Conservation (phyloP, 2,329 filamentous ascomycete species). For the Botrytis hyacinthi region DNA sequence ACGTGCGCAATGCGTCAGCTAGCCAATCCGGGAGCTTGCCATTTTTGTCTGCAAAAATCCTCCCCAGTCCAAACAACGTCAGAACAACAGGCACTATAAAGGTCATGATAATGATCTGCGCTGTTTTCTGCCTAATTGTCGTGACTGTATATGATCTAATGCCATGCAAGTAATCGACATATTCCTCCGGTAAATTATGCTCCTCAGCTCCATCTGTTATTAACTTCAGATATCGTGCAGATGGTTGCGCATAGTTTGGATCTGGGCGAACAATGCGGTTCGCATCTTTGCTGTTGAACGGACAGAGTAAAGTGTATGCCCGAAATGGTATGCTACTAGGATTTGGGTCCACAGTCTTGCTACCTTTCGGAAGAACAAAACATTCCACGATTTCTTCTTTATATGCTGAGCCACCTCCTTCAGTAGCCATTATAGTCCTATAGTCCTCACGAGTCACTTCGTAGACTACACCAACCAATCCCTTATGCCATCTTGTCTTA, state of each 20-base stretch:
- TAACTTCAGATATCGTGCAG: constrained; percentile 77
- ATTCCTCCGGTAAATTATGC: constrained; percentile 75
- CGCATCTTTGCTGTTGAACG: constrained; percentile 21
- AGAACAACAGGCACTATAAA: constrained; percentile 59
- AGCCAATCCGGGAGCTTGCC: constrained; percentile 71
- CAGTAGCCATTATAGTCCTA: constrained; percentile 80
- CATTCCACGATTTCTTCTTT: constrained; percentile 79
- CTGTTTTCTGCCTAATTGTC: constrained; percentile 62
- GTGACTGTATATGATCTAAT: constrained; percentile 72
- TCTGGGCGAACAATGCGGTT: constrained; percentile 52
- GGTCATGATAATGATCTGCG: constrained; percentile 58
- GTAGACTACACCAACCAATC: constrained; percentile 90
- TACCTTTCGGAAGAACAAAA: constrained; percentile 59
- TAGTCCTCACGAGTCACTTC: constrained; percentile 85
- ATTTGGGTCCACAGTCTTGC: constrained; percentile 59
- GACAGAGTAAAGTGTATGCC: constrained; percentile 78
- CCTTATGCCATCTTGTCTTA: constrained; percentile 70
- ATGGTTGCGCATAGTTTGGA: constrained; percentile 75
- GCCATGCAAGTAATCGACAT: constrained; percentile 67
- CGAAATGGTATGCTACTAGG: constrained; percentile 68
- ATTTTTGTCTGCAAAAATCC: constrained; percentile 58
- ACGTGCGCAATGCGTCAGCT: constrained; percentile 46
- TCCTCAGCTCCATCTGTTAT: constrained; percentile 77
- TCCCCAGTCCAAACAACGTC: constrained; percentile 49
- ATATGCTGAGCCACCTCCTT: constrained; percentile 85